A percentile compares a stretch with the other conserved stretches of the same genome.
phyloP scores from a whole-genome alignment of 805 yeast genomes.

The Myxozyma udenii region DNA sequence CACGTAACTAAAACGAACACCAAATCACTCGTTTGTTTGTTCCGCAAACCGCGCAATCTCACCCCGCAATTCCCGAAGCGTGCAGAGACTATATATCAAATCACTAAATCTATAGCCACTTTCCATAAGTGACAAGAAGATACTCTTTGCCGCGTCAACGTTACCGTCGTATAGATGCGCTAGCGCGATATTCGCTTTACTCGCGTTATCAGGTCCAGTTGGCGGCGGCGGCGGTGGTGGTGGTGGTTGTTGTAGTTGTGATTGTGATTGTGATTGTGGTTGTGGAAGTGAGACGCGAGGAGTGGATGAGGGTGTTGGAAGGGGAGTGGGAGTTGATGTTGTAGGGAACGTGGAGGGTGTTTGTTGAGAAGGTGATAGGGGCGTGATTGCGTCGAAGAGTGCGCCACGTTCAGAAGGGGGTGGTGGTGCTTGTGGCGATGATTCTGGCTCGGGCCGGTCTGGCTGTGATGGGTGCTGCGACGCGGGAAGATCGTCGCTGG shows the following conservation, averaged over 20 bases:
- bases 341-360: slow-evolving; percentile 2
- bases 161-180: slow-evolving; percentile 26
- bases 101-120: slow-evolving; percentile 19
- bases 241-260: background rate
- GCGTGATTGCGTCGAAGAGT: background rate
- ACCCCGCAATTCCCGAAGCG: slow-evolving; percentile 5
- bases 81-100: slow-evolving; percentile 14
- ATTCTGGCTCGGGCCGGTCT: background rate
- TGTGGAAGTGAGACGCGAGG: background rate
- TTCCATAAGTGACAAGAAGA: slow-evolving; percentile 6
- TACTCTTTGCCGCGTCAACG: slow-evolving; percentile 7
- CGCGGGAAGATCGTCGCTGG: background rate
- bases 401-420: slow-evolving; percentile 2
- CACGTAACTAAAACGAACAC: too few relatives aligned
- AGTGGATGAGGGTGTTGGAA: background rate
- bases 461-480: background rate
- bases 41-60: slow-evolving; percentile 8
- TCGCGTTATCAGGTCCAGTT: slow-evolving; percentile 1
- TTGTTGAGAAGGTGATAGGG: background rate
- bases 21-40: too few relatives aligned
- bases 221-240: background rate
- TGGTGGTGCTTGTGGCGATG: background rate
- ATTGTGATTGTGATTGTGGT: background rate
- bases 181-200: slow-evolving; percentile 18
- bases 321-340: background rate